Percentiles rank a stretch among this genome's conserved stretches.
Conservation (phyloP, 441 rosid genomes). For the Jatropha multifida region DNA sequence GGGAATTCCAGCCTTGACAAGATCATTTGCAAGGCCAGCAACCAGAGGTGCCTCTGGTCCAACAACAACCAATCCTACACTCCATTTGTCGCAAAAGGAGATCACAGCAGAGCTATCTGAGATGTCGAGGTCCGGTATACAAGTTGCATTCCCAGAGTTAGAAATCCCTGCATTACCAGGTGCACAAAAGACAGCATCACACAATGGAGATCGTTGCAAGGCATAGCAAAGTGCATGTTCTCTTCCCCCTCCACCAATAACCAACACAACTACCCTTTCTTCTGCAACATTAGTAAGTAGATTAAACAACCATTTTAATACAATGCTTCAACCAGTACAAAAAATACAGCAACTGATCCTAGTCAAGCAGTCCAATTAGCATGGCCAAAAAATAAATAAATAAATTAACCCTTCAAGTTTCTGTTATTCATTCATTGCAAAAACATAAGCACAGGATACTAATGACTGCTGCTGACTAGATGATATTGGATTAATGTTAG, state of each 20-base stretch:
- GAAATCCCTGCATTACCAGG: constrained; percentile 93
- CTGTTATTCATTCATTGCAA: too few species aligned
- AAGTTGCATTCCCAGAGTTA: constrained; percentile 77
- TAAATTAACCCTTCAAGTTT: not conserved
- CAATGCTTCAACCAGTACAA: not conserved
- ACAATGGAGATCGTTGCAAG: constrained; percentile 70
- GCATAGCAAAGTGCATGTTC: constrained; percentile 93
- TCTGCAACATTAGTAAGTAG: constrained; percentile 34
- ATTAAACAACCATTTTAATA: not conserved
- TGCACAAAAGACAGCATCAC: constrained; percentile 74
- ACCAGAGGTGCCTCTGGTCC: constrained; percentile 97
- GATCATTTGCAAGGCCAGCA: constrained; percentile 78
- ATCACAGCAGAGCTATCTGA: constrained; percentile 63
- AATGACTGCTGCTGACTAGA: too few species aligned
- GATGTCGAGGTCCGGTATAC: constrained; percentile 65
- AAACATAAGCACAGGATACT: too few species aligned
- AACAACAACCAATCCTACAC: constrained; percentile 75
- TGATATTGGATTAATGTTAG: too few species aligned
- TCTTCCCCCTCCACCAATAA: constrained; percentile 96
- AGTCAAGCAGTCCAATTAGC: not conserved
- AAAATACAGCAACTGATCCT: not conserved
- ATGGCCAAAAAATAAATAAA: not conserved
- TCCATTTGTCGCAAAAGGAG: constrained; percentile 58
- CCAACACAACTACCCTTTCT: constrained; percentile 68
- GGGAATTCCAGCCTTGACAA: constrained; percentile 64